phyloP scores from a whole-genome alignment of 73 alveolate genomes.

The Paramecium biaurelia region DNA sequence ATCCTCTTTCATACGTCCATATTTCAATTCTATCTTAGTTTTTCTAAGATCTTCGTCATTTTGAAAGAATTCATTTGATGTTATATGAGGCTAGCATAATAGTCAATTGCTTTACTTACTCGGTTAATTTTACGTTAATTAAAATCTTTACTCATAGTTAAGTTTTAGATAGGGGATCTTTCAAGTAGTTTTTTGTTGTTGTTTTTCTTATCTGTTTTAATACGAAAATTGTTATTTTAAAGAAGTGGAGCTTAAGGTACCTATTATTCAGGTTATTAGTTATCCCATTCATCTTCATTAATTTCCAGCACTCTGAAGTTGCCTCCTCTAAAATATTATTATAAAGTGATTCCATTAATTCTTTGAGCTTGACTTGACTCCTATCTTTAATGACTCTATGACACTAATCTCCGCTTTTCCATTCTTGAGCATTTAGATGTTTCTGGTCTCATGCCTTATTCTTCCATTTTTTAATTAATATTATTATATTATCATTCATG shows the following conservation, averaged over 20 bases:
- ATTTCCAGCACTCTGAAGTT: background rate
- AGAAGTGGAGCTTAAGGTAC: background rate
- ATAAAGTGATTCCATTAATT: constrained; percentile 10
- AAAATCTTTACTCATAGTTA: background rate
- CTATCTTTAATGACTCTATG: constrained; percentile 22
- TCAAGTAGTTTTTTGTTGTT: background rate
- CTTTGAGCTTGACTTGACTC: background rate
- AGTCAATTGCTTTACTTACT: background rate
- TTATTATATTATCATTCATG: background rate
- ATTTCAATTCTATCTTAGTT: background rate
- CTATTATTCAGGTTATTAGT: background rate
- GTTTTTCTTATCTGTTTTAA: background rate
- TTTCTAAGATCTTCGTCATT: background rate
- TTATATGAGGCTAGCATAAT: background rate
- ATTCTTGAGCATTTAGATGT: constrained; percentile 33
- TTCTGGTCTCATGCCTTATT: constrained; percentile 11
- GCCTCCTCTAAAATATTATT: constrained; percentile 21
- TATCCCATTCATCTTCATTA: constrained; percentile 8
- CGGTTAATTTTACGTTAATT: background rate
- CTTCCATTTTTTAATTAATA: background rate
- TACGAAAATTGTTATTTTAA: background rate
- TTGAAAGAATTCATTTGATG: constrained; percentile 22
- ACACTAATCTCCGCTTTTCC: constrained; percentile 37
- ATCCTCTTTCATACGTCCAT: constrained; percentile 17
- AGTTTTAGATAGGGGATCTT: background rate